phyloP scores from a whole-genome alignment of 805 yeast species.

The Dipodascus albidus region DNA sequence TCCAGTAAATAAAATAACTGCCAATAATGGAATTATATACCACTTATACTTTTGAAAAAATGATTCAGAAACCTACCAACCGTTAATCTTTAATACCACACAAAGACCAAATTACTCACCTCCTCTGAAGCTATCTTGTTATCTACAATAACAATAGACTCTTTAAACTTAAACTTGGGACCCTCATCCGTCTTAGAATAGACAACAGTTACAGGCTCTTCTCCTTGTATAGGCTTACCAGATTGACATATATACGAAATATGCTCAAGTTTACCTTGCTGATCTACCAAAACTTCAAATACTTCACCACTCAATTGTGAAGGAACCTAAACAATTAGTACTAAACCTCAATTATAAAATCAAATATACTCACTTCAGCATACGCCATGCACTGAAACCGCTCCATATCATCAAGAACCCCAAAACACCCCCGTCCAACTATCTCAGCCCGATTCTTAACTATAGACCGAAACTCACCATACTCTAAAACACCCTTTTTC shows the following conservation, averaged over 20 bases:
- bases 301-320: conserved; percentile 2
- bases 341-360: background rate
- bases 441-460: background rate
- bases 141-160: conserved; percentile 17
- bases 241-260: background rate
- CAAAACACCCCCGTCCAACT: conserved; percentile 13
- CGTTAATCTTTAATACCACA: background rate
- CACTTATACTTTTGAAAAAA: conserved; percentile 23
- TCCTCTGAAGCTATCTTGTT: conserved; percentile 17
- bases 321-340: conserved; percentile 1
- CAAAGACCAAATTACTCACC: conserved; percentile 4
- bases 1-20: conserved; percentile 17
- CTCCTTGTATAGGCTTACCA: background rate
- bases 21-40: conserved; percentile 17
- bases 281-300: conserved; percentile 1
- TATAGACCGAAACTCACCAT: background rate
- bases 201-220: background rate
- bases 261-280: conserved; percentile 1
- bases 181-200: conserved; percentile 8
- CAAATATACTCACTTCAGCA: conserved; percentile 3
- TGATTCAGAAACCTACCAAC: conserved; percentile 8
- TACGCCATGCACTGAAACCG: conserved; percentile 9
- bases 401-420: conserved; percentile 7
- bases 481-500: conserved; percentile 2
- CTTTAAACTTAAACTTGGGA: conserved; percentile 13